Conservation (phyloP, 495 filamentous ascomycete genomes). For the Cairneyella variabilis region DNA sequence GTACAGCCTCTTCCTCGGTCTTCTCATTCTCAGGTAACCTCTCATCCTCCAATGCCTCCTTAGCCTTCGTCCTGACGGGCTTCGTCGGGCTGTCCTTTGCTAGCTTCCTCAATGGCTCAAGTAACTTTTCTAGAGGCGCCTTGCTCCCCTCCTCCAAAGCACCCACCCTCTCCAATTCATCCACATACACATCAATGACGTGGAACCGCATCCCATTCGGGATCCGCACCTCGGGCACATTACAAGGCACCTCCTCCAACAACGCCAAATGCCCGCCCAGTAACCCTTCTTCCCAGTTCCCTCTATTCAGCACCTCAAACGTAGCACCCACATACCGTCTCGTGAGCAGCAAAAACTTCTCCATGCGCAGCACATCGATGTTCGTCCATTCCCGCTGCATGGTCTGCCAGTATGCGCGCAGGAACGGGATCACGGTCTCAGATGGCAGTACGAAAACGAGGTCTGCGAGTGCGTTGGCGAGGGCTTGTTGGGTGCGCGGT, state of each 20-base stretch:
- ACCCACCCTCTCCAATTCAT: constrained; percentile 71
- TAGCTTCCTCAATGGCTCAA: constrained; percentile 58
- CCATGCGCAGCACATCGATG: constrained; percentile 83
- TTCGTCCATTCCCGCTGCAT: constrained; percentile 76
- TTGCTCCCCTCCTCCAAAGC: constrained; percentile 39
- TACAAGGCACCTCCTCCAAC: constrained; percentile 38
- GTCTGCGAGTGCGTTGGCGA: constrained; percentile 70
- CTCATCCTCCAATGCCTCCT: constrained; percentile 71
- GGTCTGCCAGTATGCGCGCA: constrained; percentile 84
- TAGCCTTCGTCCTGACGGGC: constrained; percentile 64
- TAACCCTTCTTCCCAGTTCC: constrained; percentile 30
- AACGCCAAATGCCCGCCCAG: constrained; percentile 26
- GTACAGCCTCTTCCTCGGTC: constrained; percentile 30
- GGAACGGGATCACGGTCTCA: constrained; percentile 59
- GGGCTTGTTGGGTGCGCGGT: constrained; percentile 78
- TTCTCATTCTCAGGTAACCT: constrained; percentile 52
- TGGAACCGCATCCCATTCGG: constrained; percentile 85
- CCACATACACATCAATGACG: constrained; percentile 85
- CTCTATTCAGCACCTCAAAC: constrained; percentile 51
- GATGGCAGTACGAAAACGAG: constrained; percentile 63
- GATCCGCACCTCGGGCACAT: constrained; percentile 44
- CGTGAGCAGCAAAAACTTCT: constrained; percentile 88
- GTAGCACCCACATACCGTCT: constrained; percentile 68
- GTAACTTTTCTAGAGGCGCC: constrained; percentile 46
- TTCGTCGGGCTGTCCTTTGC: constrained; percentile 59